These are phyloP conservation scores for Pythium guiyangense DNA, from an alignment of 352 stramenopile species.

Conservation along the genomic window DNA sequence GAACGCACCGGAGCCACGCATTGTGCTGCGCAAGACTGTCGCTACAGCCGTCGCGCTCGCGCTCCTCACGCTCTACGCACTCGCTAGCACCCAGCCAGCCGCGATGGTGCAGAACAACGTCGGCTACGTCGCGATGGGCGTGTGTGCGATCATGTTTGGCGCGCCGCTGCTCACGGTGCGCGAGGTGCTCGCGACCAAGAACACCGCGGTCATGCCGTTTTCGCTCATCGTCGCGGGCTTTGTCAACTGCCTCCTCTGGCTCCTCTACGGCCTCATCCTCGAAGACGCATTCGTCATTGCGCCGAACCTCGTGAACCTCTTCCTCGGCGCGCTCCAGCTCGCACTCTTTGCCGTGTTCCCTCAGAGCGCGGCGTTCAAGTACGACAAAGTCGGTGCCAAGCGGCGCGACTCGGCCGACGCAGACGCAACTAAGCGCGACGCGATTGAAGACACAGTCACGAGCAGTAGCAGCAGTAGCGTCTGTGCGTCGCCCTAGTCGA, in stretches of 20 bases:
- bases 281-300: conserved; percentile 51
- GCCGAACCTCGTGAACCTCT: conserved; percentile 57
- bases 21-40: conserved; percentile 23
- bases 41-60: conserved; percentile 17
- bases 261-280: conserved; percentile 46
- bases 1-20: conserved; percentile 5
- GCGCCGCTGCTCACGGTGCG: conserved; percentile 49
- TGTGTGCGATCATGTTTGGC: conserved; percentile 58
- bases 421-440: neutral
- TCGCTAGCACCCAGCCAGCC: conserved; percentile 21
- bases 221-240: conserved; percentile 45
- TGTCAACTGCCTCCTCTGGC: conserved; percentile 47
- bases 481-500: neutral
- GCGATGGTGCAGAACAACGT: conserved; percentile 31
- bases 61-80: conserved; percentile 31
- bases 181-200: conserved; percentile 42
- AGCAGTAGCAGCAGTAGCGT: neutral
- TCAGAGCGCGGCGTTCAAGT: conserved; percentile 7
- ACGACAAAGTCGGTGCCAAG: conserved; percentile 21
- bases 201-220: conserved; percentile 32
- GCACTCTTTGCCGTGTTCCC: conserved; percentile 36
- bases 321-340: conserved; percentile 50
- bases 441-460: conserved; percentile 5
- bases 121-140: conserved; percentile 46
- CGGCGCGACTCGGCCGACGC: conserved; percentile 1